Base-by-base conservation (phyloP, 495 filamentous ascomycete species). In the Aspergillus affinis region DNA sequence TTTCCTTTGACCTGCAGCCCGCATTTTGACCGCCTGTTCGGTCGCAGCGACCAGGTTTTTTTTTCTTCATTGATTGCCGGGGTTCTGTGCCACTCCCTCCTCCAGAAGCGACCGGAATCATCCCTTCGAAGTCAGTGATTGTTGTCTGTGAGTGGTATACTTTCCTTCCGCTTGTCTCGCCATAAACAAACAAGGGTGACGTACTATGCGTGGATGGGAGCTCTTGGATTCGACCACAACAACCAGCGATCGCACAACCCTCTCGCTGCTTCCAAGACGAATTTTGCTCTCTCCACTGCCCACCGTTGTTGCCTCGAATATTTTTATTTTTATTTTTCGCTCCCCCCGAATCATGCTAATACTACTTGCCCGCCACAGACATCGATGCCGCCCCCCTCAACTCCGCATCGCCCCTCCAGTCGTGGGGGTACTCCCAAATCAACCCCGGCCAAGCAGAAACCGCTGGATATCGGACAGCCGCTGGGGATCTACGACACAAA, bases 401-500 rank as follows among this genome's bases (percentile, higher is more conserved):
- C 75, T 61, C 73, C 77, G 47, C 67, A 71, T 27, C 71, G 75
- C 58, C 67, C 75, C 73, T 71, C 77, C 65, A 75, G 69, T 51
- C 65, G 70, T 56, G 73, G 72, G 63, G 76, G 70, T 56, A 70
- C 61, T 56, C 65, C 73, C 29, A 78, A 74, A 66, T 61, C 67
- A 15, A 69, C 72, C 17, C 73, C 75, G 27, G 66, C 65, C 0
- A 78, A 75, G 19, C 66, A 65, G 48, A 75, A 72, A 55, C 57
- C 76, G 9, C 60, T 84, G n/a, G 83, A 84, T 66, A 77, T 83
- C 30, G 83, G 83, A 3, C 66, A 70, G 10, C 75, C 81, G 3
- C 66, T 78, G 26, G 83, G 82, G 3, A 51, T 76, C 45, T 79
- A 83, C 57, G 84, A 86, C 61, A 84, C 81, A 1, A 81, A 82